Conservation (phyloP, 768 basidiomycete genomes). For the Macrolepiota fuliginosa region DNA sequence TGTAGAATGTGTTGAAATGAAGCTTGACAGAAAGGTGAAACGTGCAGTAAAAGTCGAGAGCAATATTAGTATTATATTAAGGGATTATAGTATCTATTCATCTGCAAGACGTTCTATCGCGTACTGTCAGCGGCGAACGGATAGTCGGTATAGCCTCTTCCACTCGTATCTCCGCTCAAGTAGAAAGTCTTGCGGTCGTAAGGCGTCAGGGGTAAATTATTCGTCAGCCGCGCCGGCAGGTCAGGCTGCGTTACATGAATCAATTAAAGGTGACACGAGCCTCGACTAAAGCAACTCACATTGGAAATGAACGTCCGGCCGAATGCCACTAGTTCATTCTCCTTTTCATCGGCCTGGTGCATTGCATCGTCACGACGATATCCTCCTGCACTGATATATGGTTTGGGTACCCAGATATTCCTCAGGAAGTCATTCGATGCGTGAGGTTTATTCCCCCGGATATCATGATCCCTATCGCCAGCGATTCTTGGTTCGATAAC, state of each 20-base stretch:
- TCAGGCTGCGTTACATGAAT: conserved; percentile 8
- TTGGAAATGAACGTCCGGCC: conserved; percentile 31
- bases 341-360: conserved; percentile 26
- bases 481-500: conserved; percentile 36
- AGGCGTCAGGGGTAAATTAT: not conserved
- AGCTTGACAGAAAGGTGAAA: too few species aligned
- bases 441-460: conserved; percentile 15
- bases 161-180: conserved; percentile 23
- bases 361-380: conserved; percentile 40
- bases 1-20: too few species aligned
- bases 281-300: conserved; percentile 13
- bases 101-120: not conserved
- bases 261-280: not conserved
- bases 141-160: conserved; percentile 18
- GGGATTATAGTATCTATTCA: not conserved
- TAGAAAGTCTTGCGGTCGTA: not conserved
- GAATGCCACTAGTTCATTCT: conserved; percentile 27
- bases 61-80: not conserved
- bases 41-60: not conserved
- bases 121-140: not conserved
- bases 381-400: conserved; percentile 42
- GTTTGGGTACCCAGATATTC: conserved; percentile 40
- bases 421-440: conserved; percentile 42
- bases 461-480: not conserved
- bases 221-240: conserved; percentile 11